phyloP scores from a whole-genome alignment of 352 stramenopile genomes.

The Pythium apleroticum region DNA sequence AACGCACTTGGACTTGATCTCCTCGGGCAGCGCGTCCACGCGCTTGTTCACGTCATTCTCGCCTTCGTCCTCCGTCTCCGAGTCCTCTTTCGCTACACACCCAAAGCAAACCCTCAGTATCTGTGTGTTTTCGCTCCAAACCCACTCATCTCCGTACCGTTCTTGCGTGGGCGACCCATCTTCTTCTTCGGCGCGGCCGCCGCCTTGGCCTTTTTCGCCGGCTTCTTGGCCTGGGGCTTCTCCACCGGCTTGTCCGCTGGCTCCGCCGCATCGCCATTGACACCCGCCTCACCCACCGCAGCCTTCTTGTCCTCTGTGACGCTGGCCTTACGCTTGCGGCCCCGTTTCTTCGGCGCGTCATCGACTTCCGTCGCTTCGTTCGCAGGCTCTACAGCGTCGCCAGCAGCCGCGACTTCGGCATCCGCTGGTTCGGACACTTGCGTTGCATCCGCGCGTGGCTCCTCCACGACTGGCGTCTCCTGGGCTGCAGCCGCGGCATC shows the following conservation, averaged over 20 bases:
- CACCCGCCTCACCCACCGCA: constrained; percentile 3
- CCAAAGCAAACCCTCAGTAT: background rate
- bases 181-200: constrained; percentile 29
- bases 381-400: background rate
- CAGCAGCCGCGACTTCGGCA: constrained; percentile 11
- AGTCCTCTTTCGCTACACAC: constrained; percentile 35
- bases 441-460: constrained; percentile 9
- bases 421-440: constrained; percentile 11
- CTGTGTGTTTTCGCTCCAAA: background rate
- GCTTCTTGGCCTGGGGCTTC: constrained; percentile 20
- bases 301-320: constrained; percentile 25
- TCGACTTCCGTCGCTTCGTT: constrained; percentile 2
- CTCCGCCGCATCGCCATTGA: constrained; percentile 1
- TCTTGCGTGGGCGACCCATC: constrained; percentile 49
- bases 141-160: constrained; percentile 12
- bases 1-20: constrained; percentile 57
- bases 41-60: constrained; percentile 33
- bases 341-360: constrained; percentile 33
- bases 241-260: constrained; percentile 27
- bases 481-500: background rate
- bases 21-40: constrained; percentile 51
- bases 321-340: constrained; percentile 31
- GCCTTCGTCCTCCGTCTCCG: constrained; percentile 38
- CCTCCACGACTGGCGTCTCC: background rate
- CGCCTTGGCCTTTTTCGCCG: constrained; percentile 19